Evolutionary conservation across 371 early-diverging fungal species (phyloP), one percentile per base, ranked within the genome.

Genomic region (Circinella umbellata): DNA sequence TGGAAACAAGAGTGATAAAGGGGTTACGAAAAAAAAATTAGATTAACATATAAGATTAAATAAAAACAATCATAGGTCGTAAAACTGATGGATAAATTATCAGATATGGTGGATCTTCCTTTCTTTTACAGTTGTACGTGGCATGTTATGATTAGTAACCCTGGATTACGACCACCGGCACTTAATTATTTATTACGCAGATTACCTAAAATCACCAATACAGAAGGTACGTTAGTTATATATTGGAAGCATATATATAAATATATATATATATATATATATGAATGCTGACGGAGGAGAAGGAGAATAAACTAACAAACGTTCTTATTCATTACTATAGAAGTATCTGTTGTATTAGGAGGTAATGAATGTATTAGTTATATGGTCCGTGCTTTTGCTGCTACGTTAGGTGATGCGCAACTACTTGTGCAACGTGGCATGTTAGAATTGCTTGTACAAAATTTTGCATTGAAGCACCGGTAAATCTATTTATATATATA

Each of bases 51-150:
- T 1, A 27, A 27, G 0, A 27, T 27, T 27, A 27, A 27, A 27
- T 27, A 27, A 27, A 27, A 27, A 27, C 27, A 49, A 71, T 51
- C 0, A n/a, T 76, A 91, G 77, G 92, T 90, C 36, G 81, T 95
- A 46, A 68, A 75, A 4, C 78, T 96, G 73, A 72, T 97, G 47
- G 94, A 95, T 75, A 73, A 73, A 59, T 68, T 96, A 38, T 80
- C 86, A 27, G 83, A 85, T 34, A 82, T 83, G 4, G 91, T 95
- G 34, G 94, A 92, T 46, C 77, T 87, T 34, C 76, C 89, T 1
- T 91, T 89, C 69, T 95, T 95, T 76, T 92, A 90, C 70, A 90
- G 93, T 59, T 90, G 91, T 54, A 73, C 96, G 79, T 95, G 96
- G 90, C 81, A 93, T 49, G 83, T 88, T 3, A 76, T 96, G 75